Base-by-base conservation (phyloP, 1,139 yeast genomes). In the Candida glucosophila region DNA sequence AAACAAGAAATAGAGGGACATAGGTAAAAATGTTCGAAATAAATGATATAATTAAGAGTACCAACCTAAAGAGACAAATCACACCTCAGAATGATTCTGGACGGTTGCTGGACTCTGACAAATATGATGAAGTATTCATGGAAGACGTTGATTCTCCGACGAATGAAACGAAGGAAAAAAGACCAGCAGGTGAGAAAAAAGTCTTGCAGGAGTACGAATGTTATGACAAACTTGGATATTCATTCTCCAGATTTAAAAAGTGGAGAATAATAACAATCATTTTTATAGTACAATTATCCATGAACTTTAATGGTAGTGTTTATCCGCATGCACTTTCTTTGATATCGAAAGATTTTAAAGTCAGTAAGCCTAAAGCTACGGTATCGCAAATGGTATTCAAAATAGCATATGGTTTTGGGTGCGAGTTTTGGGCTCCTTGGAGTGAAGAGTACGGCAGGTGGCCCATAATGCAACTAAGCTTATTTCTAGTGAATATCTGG, bases 371-470 rank as follows among this genome's bases (percentile, higher is more conserved):
- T 20, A 53, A 47, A 12, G 57, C 52, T 2, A 39, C 58, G 23
- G 42, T 41, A 15, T 53, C 57, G 12, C 56, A 51, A 29, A 47
- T 51, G 51, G 39, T 55, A 10, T 55, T 55, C 30, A 43, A 55
- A 29, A 43, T 55, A 8, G 43, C 52, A 12, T 55, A 55, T 35
- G 62, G 57, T 5, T 45, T 55, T 32, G 62, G 60, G 3, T 52
- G 60, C 35, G 60, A 55, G 32, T 40, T 55, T 26, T 55, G 61
- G 61, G 61, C 61, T 11, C 60, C 60, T 6, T 54, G 59, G 58
- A 44, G 53, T 21, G 60, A 55, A 40, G 60, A 54, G 30, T 48
- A 37, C 20, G 60, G 60, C 5, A 37, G 60, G 25, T 52, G 55
- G 54, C 54, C 56, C 13, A 41, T 55, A 23, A 41, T 55, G 50